Conservation (phyloP, 1,139 yeast species). For the Lodderomyces beijingensis region DNA sequence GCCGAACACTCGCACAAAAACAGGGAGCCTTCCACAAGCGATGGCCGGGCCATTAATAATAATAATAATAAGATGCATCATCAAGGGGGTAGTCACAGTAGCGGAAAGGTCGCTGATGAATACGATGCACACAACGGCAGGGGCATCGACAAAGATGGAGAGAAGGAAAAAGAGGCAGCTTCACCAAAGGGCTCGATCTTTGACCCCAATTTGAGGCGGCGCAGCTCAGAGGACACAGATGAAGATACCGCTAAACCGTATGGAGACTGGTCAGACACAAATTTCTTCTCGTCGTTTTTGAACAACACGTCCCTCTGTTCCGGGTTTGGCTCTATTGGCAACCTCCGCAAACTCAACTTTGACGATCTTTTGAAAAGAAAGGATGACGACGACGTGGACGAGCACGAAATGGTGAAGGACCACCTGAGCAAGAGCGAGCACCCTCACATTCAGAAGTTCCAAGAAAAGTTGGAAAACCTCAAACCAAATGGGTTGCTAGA, state of each 20-base stretch:
- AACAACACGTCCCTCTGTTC: constrained; percentile 52
- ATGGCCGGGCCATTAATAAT: no score
- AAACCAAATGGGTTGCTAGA: neutral
- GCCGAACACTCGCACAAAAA: no score
- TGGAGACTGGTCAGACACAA: constrained; percentile 15
- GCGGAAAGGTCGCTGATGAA: neutral
- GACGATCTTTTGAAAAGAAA: constrained; percentile 16
- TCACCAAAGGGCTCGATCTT: neutral
- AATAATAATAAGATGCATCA: no score
- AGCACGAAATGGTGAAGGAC: neutral
- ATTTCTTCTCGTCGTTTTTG: constrained; percentile 40
- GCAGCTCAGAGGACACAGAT: constrained; percentile 15
- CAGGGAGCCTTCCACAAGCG: no score
- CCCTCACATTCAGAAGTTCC: neutral
- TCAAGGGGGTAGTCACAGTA: neutral
- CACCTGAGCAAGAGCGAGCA: neutral
- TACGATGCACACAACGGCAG: neutral
- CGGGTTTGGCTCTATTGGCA: constrained; percentile 29
- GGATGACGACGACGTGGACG: constrained; percentile 1
- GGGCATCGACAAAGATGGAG: neutral
- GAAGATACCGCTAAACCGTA: constrained; percentile 22
- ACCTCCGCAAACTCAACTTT: constrained; percentile 10
- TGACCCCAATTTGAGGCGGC: neutral
- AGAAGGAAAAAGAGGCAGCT: neutral
- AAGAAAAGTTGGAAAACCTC: neutral